phyloP scores from a whole-genome alignment of 345 rosid genomes.

The Brassica cretica region DNA sequence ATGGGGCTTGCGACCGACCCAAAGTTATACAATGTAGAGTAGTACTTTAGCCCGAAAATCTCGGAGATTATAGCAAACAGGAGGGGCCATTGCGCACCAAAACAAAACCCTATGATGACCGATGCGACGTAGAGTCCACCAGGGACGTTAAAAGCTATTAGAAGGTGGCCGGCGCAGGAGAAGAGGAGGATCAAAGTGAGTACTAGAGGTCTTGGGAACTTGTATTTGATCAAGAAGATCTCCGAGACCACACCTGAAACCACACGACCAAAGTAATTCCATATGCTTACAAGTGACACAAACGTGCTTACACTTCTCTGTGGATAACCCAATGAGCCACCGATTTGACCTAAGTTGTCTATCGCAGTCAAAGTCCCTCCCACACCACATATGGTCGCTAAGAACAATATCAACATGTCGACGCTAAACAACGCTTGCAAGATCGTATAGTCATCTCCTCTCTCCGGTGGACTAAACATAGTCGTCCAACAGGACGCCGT shows the following conservation, averaged over 20 bases:
- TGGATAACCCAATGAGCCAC: constrained; percentile 46
- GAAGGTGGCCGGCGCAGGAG: constrained; percentile 48
- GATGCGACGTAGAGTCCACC: constrained; percentile 56
- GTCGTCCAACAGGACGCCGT: constrained; percentile 40
- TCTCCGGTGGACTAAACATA: constrained; percentile 50
- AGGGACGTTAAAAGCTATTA: constrained; percentile 49
- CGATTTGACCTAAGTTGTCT: constrained; percentile 55
- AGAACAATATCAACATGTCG: constrained; percentile 55
- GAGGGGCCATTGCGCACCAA: constrained; percentile 56
- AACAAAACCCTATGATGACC: constrained; percentile 53
- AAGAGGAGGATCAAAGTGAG: constrained; percentile 44
- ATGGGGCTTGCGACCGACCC: constrained; percentile 51
- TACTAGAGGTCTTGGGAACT: constrained; percentile 49
- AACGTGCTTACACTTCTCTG: constrained; percentile 45
- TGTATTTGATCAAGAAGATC: constrained; percentile 46
- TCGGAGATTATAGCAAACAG: constrained; percentile 54
- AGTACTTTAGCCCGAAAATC: constrained; percentile 57
- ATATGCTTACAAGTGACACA: constrained; percentile 56
- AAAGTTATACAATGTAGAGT: constrained; percentile 50
- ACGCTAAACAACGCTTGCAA: constrained; percentile 58
- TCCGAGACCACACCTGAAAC: constrained; percentile 51
- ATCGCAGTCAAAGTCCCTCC: constrained; percentile 54
- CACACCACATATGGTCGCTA: constrained; percentile 48
- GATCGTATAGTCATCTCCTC: constrained; percentile 58
- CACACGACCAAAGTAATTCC: constrained; percentile 60